Conservation (phyloP, 108 stramenopile species). For the Discostella pseudostelligera region DNA sequence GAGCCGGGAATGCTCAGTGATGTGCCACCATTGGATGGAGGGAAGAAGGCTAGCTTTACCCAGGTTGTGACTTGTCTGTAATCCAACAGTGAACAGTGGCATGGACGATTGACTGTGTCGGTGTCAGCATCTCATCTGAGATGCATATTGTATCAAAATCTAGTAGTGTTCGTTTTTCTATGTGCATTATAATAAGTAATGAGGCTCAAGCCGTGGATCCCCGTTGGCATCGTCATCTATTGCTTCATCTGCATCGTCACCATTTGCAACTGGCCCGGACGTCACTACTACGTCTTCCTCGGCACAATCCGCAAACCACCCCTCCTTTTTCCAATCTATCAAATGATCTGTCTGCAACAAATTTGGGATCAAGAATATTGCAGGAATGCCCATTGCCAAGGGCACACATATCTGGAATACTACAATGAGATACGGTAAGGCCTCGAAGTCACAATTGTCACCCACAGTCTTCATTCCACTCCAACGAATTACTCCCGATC, state of each 20-base stretch:
- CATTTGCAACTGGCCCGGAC: not conserved
- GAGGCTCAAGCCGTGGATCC: conserved; percentile 7
- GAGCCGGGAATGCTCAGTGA: conserved; percentile 69
- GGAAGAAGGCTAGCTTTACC: conserved; percentile 51
- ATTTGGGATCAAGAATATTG: conserved; percentile 39
- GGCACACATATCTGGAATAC: conserved; percentile 39
- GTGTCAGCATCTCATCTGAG: no score
- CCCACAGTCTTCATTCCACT: conserved; percentile 48
- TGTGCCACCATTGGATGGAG: conserved; percentile 44
- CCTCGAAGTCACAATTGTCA: conserved; percentile 39
- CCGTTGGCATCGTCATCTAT: not conserved
- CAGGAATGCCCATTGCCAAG: conserved; percentile 32
- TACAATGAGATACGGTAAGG: conserved; percentile 30
- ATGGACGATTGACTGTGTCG: no score
- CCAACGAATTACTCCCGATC: conserved; percentile 46
- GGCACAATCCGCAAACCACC: conserved; percentile 24
- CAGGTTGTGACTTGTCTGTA: conserved; percentile 50
- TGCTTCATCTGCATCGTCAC: not conserved
- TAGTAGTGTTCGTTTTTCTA: no score
- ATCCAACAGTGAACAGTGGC: not conserved
- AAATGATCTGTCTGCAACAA: conserved; percentile 40
- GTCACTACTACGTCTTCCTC: not conserved
- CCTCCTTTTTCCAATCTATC: conserved; percentile 41
- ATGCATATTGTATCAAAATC: no score
- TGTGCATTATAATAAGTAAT: not conserved